Base-by-base conservation (phyloP, 2,329 filamentous ascomycete species). In the Aspergillus viridinutans region DNA sequence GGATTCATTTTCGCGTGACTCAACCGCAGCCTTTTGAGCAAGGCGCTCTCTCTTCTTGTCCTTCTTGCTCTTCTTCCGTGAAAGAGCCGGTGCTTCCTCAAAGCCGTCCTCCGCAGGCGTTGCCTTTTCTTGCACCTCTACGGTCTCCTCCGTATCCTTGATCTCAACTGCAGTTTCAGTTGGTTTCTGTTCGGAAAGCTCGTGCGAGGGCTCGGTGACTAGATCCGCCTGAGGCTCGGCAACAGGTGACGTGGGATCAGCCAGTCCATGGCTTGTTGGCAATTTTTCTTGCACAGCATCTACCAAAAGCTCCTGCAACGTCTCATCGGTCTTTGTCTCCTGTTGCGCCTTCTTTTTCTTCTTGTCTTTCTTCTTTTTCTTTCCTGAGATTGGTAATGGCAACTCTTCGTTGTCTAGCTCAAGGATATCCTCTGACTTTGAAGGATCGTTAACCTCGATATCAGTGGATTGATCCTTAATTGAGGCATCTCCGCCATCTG, bases 21-120 rank as follows among this genome's bases (percentile, higher is more conserved):
- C 49, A 10, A 20, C 29, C n/a, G 35, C 43, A 21, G 49, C 9
- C 23, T 17, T 35, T 21, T 26, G 49, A 56, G 54, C 55, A 38
- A 58, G 60, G 21, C 47, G 29, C 45, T 62, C 57, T 7, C 62
- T 61, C 43, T 60, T 64, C 58, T 66, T 67, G 53, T 61, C 56
- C 53, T 60, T 63, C 29, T 52, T 52, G 20, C 26, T 38, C 43
- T 57, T 58, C 20, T 45, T 56, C 50, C 53, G 32, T 20, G 45
- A 43, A 49, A 49, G n/a, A n/a, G 43, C 50, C 51, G 57, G 43
- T 6, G 8, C 14, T 29, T 55, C 54, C 47, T 47, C 21, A 17
- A 47, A 21, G 3, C 14, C 43, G 8, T 47, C 23, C 43, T 23
- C 21, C 21, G n/a, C 43, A 5, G 29, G 28, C 4, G 20, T 10